Evolutionary conservation across 495 filamentous ascomycete species (phyloP).

Genomic region (Neurospora terricola): DNA sequence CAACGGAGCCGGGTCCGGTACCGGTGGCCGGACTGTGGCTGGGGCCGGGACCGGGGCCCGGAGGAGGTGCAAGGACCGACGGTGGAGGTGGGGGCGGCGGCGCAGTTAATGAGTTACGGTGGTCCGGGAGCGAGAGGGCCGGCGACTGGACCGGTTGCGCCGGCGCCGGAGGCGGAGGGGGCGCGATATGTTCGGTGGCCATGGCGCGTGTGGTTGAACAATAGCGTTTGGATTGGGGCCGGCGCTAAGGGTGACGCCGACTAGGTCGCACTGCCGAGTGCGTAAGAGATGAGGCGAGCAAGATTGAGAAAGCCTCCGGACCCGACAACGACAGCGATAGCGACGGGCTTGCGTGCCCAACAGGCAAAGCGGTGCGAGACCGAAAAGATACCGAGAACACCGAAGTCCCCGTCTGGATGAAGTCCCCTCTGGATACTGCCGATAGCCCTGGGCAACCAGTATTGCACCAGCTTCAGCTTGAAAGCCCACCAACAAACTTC

Average conservation of each 20-base stretch:
- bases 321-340: not conserved
- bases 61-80: conserved; percentile 8
- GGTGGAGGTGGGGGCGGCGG: conserved; percentile 11
- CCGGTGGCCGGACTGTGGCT: not conserved
- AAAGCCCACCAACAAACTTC: conserved; percentile 14
- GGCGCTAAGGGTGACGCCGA: not conserved
- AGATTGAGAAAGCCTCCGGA: not conserved
- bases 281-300: not conserved
- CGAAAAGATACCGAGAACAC: not conserved
- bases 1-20: not conserved
- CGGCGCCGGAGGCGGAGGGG: conserved; percentile 13
- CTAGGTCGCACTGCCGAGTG: not conserved
- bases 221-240: not conserved
- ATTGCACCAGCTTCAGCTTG: conserved; percentile 13
- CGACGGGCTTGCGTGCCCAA: not conserved
- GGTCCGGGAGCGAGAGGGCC: conserved; percentile 12
- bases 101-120: conserved; percentile 17
- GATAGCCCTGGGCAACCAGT: conserved; percentile 8
- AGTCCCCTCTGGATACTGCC: conserved; percentile 4
- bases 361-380: not conserved
- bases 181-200: conserved; percentile 19
- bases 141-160: conserved; percentile 4
- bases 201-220: conserved; percentile 8
- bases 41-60: conserved; percentile 6
- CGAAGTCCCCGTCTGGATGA: not conserved